phyloP scores from a whole-genome alignment of 345 rosid species.

The Gossypium mustelinum region DNA sequence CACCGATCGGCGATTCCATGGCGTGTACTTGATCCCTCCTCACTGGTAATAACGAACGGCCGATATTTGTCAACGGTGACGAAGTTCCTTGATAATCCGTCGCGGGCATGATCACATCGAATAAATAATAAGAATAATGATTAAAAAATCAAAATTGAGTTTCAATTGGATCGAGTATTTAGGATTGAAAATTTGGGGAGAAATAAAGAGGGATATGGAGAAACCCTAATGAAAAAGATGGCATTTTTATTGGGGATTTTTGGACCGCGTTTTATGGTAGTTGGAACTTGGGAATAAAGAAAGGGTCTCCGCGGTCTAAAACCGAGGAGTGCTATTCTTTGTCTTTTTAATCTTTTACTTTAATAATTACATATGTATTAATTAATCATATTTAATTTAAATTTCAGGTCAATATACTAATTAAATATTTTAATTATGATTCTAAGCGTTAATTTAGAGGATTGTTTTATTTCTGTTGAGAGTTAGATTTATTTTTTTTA shows the following conservation, averaged over 20 bases:
- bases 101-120: constrained; percentile 50
- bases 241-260: constrained; percentile 27
- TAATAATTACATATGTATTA: neutral
- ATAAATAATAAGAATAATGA: neutral
- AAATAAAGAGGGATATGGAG: constrained; percentile 8
- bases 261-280: constrained; percentile 32
- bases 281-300: constrained; percentile 14
- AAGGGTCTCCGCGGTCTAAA: constrained; percentile 2
- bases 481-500: too few relatives aligned
- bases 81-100: constrained; percentile 51
- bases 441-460: too few relatives aligned
- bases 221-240: constrained; percentile 27
- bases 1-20: constrained; percentile 34
- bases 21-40: constrained; percentile 46
- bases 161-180: neutral
- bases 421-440: too few relatives aligned
- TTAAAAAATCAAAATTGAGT: neutral
- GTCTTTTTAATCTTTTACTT: too few relatives aligned
- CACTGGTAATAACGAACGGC: constrained; percentile 35
- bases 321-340: neutral
- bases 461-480: too few relatives aligned
- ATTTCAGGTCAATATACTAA: neutral
- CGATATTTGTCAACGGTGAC: constrained; percentile 19
- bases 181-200: neutral
- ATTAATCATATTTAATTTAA: neutral